Conservation (phyloP, 768 basidiomycete genomes). For the Rhizopogon vesiculosus region DNA sequence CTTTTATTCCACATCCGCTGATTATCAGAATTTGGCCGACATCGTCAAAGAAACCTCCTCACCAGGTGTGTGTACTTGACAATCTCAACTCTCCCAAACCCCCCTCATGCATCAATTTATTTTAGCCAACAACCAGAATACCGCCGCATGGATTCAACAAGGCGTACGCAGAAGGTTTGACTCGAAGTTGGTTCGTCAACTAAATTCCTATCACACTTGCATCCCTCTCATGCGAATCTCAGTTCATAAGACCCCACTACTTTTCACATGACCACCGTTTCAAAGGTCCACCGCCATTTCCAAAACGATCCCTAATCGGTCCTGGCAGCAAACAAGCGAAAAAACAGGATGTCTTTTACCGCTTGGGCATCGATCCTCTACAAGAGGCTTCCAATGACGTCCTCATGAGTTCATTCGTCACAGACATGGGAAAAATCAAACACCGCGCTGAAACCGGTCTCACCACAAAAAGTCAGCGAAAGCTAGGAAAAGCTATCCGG, state of each 20-base stretch:
- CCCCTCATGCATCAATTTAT: not conserved
- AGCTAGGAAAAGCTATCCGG: slow-evolving; percentile 78
- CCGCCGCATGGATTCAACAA: slow-evolving; percentile 16
- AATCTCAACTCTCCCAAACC: not conserved
- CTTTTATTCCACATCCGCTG: slow-evolving; percentile 1
- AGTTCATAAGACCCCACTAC: slow-evolving; percentile 47
- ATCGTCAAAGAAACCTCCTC: slow-evolving; percentile 19
- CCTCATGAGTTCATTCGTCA: slow-evolving; percentile 54
- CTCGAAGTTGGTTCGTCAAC: slow-evolving; percentile 15
- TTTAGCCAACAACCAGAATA: slow-evolving; percentile 4
- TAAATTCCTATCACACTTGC: not conserved
- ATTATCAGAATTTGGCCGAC: slow-evolving; percentile 17
- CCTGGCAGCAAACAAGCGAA: slow-evolving; percentile 53
- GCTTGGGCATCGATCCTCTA: slow-evolving; percentile 70
- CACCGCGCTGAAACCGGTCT: slow-evolving; percentile 65
- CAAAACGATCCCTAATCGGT: slow-evolving; percentile 42
- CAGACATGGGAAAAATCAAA: slow-evolving; percentile 79
- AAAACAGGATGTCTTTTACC: slow-evolving; percentile 62
- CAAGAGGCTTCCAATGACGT: slow-evolving; percentile 57
- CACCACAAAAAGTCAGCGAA: slow-evolving; percentile 75
- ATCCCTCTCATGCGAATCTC: not conserved
- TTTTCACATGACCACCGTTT: slow-evolving; percentile 36
- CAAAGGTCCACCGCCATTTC: slow-evolving; percentile 13
- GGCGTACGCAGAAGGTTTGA: slow-evolving; percentile 24
- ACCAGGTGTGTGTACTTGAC: slow-evolving; percentile 1